Base-by-base conservation (phyloP, 345 rosid species). In the Euclidium syriacum region DNA sequence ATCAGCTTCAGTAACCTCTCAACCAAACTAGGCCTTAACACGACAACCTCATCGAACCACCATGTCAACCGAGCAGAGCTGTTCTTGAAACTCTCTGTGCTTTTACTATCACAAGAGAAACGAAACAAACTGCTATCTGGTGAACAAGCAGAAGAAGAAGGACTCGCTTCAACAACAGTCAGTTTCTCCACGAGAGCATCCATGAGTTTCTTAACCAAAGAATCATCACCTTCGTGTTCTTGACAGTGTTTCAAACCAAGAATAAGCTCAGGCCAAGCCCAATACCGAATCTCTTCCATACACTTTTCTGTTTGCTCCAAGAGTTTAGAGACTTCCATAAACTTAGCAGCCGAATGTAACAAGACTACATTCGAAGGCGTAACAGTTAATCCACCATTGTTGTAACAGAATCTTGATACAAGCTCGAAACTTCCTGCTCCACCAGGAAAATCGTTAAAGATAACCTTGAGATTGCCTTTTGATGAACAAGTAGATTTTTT, bases 381-480 rank as follows among this genome's bases (percentile, higher is more conserved):
- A 39, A 87, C 73, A 27, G 73, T 73, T 15, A 78, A 58, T 34
- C 52, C 34, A 50, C 97, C 88, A 7, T 73, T 80, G 46, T 59
- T 84, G 84, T 94, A 90, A 64, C 96, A 94, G 80, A 90, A 94
- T 63, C 86, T 78, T 24, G 82, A 81, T 7, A 87, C 41, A 44
- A 87, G 83, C 80, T 90, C 95, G 56, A 94, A 90, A 70, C 83
- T 62, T 63, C 77, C 83, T 0, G 88, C 55, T 22, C 97, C 97
- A 27, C 96, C 97, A 0, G 99, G 97, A 52, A 94, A 94, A 42
- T 87, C 99, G 58, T 83, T 78, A 44, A 94, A 87, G 67, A 94
- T 75, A 54, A 94, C 83, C 63, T 90, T 94, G 32, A 82, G 74
- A 60, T 71, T 71, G 39, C 79, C 67, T 44, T 64, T 33, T 25